phyloP scores from a whole-genome alignment of 2,329 filamentous ascomycete species.

The Stagonosporopsis tanaceti region DNA sequence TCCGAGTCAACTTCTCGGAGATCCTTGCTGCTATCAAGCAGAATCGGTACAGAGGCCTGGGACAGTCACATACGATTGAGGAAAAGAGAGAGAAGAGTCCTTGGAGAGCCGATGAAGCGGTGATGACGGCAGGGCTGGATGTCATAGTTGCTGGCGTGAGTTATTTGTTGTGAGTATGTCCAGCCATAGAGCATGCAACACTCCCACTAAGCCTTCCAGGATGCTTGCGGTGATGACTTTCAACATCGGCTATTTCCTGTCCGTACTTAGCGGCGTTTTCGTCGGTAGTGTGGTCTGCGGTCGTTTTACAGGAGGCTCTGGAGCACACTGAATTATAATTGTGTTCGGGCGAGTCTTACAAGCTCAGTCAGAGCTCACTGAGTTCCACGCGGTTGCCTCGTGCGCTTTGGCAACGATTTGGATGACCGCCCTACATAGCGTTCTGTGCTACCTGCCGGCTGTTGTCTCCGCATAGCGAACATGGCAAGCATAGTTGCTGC shows the following conservation, averaged over 20 bases:
- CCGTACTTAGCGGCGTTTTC: conserved; percentile 77
- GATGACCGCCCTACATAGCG: neutral
- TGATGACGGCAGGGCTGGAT: conserved; percentile 73
- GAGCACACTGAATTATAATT: conserved; percentile 1
- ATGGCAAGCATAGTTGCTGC: neutral
- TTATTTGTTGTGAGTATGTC: conserved; percentile 78
- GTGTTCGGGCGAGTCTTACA: neutral
- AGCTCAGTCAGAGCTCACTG: neutral
- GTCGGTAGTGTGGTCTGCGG: conserved; percentile 81
- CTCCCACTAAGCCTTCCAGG: conserved; percentile 55
- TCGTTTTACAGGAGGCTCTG: conserved; percentile 59
- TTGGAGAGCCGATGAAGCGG: conserved; percentile 81
- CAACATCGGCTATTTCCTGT: conserved; percentile 83
- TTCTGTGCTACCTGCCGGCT: neutral
- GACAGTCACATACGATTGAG: conserved; percentile 59
- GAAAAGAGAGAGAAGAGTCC: conserved; percentile 63
- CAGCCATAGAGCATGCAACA: neutral
- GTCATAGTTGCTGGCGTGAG: conserved; percentile 76
- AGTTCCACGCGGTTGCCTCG: neutral
- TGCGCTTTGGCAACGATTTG: neutral
- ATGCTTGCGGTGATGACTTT: conserved; percentile 92
- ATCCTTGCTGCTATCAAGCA: conserved; percentile 54
- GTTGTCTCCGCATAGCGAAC: neutral
- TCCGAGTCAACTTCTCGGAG: conserved; percentile 63
- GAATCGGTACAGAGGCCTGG: conserved; percentile 78